Evolutionary conservation across 2,329 filamentous ascomycete genomes (phyloP).

Genomic region (Fusarium coffeatum): DNA sequence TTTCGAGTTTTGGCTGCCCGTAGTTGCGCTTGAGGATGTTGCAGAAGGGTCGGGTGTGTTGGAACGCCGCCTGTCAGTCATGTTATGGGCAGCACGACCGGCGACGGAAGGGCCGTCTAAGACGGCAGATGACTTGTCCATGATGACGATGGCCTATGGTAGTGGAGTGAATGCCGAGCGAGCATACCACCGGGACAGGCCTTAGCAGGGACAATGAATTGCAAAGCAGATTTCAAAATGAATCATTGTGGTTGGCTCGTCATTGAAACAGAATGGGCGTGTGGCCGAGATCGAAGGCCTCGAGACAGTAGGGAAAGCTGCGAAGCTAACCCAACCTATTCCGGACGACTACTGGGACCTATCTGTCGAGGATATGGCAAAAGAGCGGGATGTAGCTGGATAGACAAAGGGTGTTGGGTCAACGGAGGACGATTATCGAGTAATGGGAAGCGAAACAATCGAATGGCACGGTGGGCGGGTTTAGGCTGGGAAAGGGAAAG

Average conservation of each 20-base stretch:
- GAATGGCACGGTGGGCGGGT: background rate
- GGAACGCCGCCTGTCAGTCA: conserved; percentile 35
- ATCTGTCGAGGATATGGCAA: conserved; percentile 39
- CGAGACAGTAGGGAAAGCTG: conserved; percentile 33
- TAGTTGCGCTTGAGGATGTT: conserved; percentile 41
- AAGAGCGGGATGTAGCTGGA: conserved; percentile 43
- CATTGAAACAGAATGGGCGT: conserved; percentile 45
- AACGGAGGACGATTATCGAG: conserved; percentile 19
- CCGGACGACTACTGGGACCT: conserved; percentile 42
- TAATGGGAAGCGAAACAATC: conserved; percentile 10
- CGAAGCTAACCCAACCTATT: conserved; percentile 48
- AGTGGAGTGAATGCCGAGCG: conserved; percentile 46
- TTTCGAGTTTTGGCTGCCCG: conserved; percentile 50
- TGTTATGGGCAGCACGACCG: conserved; percentile 36
- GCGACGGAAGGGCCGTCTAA: conserved; percentile 43
- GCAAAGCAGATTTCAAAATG: conserved; percentile 43
- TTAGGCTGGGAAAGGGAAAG: background rate
- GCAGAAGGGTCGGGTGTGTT: conserved; percentile 43
- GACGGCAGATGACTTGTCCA: conserved; percentile 52
- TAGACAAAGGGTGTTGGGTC: conserved; percentile 25
- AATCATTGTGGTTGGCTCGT: conserved; percentile 54
- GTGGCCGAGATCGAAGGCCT: conserved; percentile 37
- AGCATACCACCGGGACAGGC: conserved; percentile 51
- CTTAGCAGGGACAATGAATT: conserved; percentile 48
- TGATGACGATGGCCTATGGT: conserved; percentile 45